A percentile compares a stretch with the other conserved stretches of the same genome.
phyloP scores from a whole-genome alignment of 805 yeast genomes.

The Candida sakaeoensis region DNA sequence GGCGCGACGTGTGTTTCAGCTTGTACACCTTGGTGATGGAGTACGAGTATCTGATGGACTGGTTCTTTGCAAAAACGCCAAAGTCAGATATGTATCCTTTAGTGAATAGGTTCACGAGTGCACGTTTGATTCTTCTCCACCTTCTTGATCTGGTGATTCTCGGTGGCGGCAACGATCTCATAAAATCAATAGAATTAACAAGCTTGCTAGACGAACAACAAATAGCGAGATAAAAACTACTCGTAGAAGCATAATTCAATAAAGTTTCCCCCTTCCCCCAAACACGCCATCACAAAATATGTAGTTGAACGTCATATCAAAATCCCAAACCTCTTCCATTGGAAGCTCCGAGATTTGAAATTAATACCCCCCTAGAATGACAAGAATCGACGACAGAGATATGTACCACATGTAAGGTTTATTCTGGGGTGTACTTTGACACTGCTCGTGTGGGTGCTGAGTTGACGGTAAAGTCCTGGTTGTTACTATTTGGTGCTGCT shows the following conservation, averaged over 20 bases:
- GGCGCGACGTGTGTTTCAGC: constrained; percentile 20
- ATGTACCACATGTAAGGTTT: too few relatives aligned
- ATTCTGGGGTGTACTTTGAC: too few relatives aligned
- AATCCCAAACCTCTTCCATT: too few relatives aligned
- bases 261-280: too few relatives aligned
- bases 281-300: too few relatives aligned
- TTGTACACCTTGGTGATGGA: constrained; percentile 23
- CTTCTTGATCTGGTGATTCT: constrained; percentile 28
- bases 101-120: constrained; percentile 22
- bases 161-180: constrained; percentile 39
- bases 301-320: constrained; percentile 1
- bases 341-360: constrained; percentile 2
- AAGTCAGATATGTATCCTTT: constrained; percentile 27
- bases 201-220: constrained; percentile 1
- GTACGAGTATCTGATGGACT: constrained; percentile 12
- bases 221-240: neutral
- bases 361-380: too few relatives aligned
- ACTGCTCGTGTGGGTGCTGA: too few relatives aligned
- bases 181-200: constrained; percentile 7
- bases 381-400: too few relatives aligned
- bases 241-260: constrained; percentile 5
- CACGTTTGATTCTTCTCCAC: constrained; percentile 29
- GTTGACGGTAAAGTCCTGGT: too few relatives aligned
- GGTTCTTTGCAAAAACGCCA: constrained; percentile 16
- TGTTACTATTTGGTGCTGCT: too few relatives aligned